A percentile compares a stretch with the other conserved stretches of the same genome.
These are phyloP conservation scores for Mucor irregularis DNA, from an alignment of 371 early-diverging fungal species.

Conservation along the genomic window DNA sequence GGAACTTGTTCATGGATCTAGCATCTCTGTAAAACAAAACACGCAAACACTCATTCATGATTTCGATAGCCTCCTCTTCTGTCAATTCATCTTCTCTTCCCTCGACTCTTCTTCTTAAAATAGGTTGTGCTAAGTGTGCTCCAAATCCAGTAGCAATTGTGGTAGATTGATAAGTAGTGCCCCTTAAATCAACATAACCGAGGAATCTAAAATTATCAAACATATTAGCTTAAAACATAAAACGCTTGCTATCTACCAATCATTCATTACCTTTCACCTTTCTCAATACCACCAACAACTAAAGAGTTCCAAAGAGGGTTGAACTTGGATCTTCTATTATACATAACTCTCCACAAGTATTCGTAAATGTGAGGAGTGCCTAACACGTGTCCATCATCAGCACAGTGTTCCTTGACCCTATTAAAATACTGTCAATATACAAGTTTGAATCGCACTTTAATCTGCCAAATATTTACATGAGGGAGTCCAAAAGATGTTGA, in stretches of 20 bases:
- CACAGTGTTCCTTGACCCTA: conserved; percentile 85
- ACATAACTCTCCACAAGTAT: conserved; percentile 92
- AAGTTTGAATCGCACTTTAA: not conserved
- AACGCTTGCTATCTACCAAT: not conserved
- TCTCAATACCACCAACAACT: conserved; percentile 89
- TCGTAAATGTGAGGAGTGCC: conserved; percentile 87
- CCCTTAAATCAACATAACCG: conserved; percentile 95
- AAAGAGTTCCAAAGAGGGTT: conserved; percentile 97
- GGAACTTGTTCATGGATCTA: conserved; percentile 93
- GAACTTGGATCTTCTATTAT: conserved; percentile 88
- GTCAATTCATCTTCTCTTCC: conserved; percentile 81
- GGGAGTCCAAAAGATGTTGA: conserved; percentile 79
- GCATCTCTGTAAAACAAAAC: conserved; percentile 98
- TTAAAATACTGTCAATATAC: conserved; percentile 1
- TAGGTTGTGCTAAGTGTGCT: conserved; percentile 93
- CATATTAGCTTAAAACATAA: not conserved
- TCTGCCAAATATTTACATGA: conserved; percentile 62
- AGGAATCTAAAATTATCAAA: conserved; percentile 59
- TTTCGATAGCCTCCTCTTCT: conserved; percentile 90
- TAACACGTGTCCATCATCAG: conserved; percentile 88
- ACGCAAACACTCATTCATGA: conserved; percentile 91
- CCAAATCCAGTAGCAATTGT: conserved; percentile 98
- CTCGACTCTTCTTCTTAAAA: conserved; percentile 92
- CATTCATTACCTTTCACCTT: conserved; percentile 54
- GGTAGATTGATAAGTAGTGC: conserved; percentile 91